A percentile compares a stretch with the other conserved stretches of the same genome.
Evolutionary conservation across 1,284 basidiomycete genomes (phyloP).

Genomic region (Sanguinoderma infundibulare): DNA sequence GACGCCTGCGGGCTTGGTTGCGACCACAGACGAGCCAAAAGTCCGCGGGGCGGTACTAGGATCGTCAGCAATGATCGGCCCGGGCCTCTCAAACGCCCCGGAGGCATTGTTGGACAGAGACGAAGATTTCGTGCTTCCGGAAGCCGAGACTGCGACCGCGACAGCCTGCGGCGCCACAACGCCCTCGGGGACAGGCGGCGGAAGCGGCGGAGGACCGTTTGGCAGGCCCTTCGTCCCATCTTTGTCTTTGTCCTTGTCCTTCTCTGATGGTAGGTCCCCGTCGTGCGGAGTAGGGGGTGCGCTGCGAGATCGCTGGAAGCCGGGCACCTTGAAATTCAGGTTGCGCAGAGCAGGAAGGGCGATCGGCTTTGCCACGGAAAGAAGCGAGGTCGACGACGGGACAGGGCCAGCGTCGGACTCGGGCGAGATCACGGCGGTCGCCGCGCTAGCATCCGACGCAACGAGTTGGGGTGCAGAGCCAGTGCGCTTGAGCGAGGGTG

Average conservation of each 20-base stretch:
- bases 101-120: neutral
- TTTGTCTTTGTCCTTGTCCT: slow-evolving; percentile 10
- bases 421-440: slow-evolving; percentile 9
- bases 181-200: slow-evolving; percentile 22
- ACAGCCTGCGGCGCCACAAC: slow-evolving; percentile 5
- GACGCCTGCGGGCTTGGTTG: neutral
- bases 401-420: slow-evolving; percentile 27
- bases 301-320: slow-evolving; percentile 51
- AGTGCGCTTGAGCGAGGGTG: slow-evolving; percentile 28
- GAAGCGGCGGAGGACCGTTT: neutral
- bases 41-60: too few relatives aligned
- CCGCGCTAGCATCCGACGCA: slow-evolving; percentile 18
- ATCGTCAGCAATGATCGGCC: slow-evolving; percentile 3
- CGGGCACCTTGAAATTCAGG: slow-evolving; percentile 30
- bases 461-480: slow-evolving; percentile 39
- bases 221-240: neutral
- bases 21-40: too few relatives aligned
- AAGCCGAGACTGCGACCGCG: neutral
- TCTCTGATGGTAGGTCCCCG: slow-evolving; percentile 15
- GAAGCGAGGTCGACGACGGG: neutral
- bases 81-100: slow-evolving; percentile 1
- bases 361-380: slow-evolving; percentile 41
- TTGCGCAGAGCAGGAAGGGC: slow-evolving; percentile 39
- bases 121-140: neutral
- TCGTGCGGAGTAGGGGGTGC: slow-evolving; percentile 56